phyloP scores from a whole-genome alignment of 225 moss, liverwort and hornwort species.

The Polytrichum formosum region DNA sequence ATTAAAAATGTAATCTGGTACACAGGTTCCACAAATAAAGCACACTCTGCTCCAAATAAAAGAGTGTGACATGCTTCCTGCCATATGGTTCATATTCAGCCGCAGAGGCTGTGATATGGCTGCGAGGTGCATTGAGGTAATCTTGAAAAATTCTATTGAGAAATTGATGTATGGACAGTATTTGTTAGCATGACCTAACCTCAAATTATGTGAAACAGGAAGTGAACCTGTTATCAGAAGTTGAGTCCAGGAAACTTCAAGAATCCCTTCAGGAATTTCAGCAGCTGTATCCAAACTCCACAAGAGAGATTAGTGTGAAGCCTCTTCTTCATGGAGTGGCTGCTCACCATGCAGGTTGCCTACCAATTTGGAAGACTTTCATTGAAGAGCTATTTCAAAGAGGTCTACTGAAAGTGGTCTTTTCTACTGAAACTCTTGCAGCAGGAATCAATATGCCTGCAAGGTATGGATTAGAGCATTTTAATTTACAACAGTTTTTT shows the following conservation, averaged over 20 bases:
- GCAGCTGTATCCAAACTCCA: constrained; percentile 61
- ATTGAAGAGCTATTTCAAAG: constrained; percentile 83
- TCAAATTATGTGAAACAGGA: constrained; percentile 24
- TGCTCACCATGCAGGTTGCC: constrained; percentile 93
- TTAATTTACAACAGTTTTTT: background rate
- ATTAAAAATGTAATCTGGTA: background rate
- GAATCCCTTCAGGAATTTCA: constrained; percentile 47
- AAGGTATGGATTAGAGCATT: constrained; percentile 20
- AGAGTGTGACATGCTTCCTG: constrained; percentile 44
- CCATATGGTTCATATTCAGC: constrained; percentile 53
- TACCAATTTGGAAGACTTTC: constrained; percentile 84
- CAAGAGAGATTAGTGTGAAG: constrained; percentile 58
- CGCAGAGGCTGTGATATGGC: constrained; percentile 50
- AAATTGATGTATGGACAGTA: background rate
- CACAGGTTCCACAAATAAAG: constrained; percentile 38
- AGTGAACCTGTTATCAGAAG: constrained; percentile 33
- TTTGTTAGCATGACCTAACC: constrained; percentile 11
- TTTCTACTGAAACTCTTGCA: constrained; percentile 89
- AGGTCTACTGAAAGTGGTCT: constrained; percentile 77
- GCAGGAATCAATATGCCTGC: constrained; percentile 97
- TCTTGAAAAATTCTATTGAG: background rate
- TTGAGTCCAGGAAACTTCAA: constrained; percentile 35
- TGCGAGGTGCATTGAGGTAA: constrained; percentile 41
- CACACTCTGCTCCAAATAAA: constrained; percentile 44
- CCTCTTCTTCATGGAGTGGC: constrained; percentile 68